These are phyloP conservation scores for Boletus edulis DNA, from an alignment of 768 basidiomycete genomes.

Conservation along the genomic window DNA sequence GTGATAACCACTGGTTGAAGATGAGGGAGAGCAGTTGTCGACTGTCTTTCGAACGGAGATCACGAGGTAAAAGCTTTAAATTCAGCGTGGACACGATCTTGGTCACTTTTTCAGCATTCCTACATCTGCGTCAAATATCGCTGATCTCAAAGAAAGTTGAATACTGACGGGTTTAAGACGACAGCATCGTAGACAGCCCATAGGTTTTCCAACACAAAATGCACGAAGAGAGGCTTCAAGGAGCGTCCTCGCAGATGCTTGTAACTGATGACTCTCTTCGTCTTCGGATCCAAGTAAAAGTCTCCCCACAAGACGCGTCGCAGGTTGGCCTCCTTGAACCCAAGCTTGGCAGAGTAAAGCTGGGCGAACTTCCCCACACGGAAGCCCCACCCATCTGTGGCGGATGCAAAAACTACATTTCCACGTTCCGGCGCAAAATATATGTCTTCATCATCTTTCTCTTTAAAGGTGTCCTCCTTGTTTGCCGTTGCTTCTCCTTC, in stretches of 20 bases:
- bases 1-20: constrained; percentile 93
- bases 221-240: constrained; percentile 94
- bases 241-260: constrained; percentile 85
- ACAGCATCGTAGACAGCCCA: constrained; percentile 97
- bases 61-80: constrained; percentile 82
- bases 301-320: constrained; percentile 94
- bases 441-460: constrained; percentile 96
- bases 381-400: constrained; percentile 98
- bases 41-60: constrained; percentile 88
- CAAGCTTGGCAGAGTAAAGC: constrained; percentile 85
- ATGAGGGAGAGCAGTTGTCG: constrained; percentile 81
- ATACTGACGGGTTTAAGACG: constrained; percentile 80
- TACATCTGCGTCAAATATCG: constrained; percentile 33
- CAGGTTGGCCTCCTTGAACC: constrained; percentile 85
- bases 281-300: constrained; percentile 94
- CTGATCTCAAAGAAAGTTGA: not conserved
- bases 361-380: constrained; percentile 91
- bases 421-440: constrained; percentile 96
- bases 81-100: constrained; percentile 85
- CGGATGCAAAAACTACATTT: constrained; percentile 95
- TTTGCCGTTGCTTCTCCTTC: constrained; percentile 60
- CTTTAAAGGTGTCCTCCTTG: constrained; percentile 73
- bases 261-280: constrained; percentile 86
- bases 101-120: constrained; percentile 82
- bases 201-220: constrained; percentile 94